Base-by-base conservation (phyloP, 208 protist species). In the Leishmania turanica region DNA sequence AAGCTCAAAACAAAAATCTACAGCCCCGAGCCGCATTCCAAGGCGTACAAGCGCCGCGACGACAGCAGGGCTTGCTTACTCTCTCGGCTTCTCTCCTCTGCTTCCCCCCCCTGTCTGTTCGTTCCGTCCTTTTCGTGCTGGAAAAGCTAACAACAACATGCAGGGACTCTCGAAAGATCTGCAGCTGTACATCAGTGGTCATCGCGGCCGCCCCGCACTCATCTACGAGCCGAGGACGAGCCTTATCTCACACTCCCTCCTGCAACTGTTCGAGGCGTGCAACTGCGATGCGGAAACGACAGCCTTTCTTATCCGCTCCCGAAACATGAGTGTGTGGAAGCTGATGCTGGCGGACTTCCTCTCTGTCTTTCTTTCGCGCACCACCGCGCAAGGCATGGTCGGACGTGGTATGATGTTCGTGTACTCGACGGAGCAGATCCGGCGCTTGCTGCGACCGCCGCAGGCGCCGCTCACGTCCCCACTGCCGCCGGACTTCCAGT, bases 391-490 rank as follows among this genome's bases (percentile, higher is more conserved):
- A 75, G 94, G 92, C 11, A 79, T 96, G 51, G 78, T 92, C 7
- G 85, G 85, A 9, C 82, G 91, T 21, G 94, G 92, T 11, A 80
- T 81, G 24, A 97, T 97, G 94, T 97, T 95, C 81, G 92, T 97
- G 31, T 79, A 95, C 60, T 95, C 90, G 6, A 96, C 88, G 3
- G 85, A 81, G 56, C 94, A 97, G 83, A 90, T 90, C 3, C 74
- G 86, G 9, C 64, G 45, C 40, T 77, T 92, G 68, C 89, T 94
- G 78, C 83, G 89, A n/a, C 88, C 87, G 6, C 69, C 83, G 4
- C 69, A 53, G 37, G 49, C 77, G 9, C 62, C 78, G 2, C 47
- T 51, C 34, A 49, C 77, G 27, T 66, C 42, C 27, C 76, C 71
- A 79, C 71, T 85, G 58, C 40, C 81, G 21, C 45, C 65, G 64